A percentile compares a stretch with the other conserved stretches of the same genome.
phyloP scores from a whole-genome alignment of 345 rosid species.

The Anastatica hierochuntica region DNA sequence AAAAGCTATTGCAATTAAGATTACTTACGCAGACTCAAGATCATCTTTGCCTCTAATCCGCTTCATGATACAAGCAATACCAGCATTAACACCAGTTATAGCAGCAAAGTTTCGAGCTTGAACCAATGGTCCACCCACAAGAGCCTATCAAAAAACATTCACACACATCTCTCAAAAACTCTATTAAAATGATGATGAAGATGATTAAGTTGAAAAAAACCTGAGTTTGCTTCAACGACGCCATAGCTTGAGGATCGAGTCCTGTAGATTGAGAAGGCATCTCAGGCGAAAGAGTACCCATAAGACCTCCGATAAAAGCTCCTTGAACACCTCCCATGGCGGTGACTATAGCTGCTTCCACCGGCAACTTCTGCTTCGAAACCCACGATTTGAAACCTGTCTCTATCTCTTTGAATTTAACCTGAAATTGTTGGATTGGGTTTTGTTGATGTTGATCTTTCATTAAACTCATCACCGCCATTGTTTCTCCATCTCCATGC shows the following conservation, averaged over 20 bases:
- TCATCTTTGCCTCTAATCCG: slow-evolving; percentile 94
- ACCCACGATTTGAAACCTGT: slow-evolving; percentile 60
- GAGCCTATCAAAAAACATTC: slow-evolving; percentile 46
- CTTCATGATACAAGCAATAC: slow-evolving; percentile 71
- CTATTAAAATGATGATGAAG: not conserved
- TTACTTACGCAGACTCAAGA: slow-evolving; percentile 75
- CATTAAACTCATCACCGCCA: slow-evolving; percentile 29
- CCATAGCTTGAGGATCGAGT: slow-evolving; percentile 71
- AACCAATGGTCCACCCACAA: slow-evolving; percentile 75
- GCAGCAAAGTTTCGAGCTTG: slow-evolving; percentile 98
- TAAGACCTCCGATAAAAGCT: slow-evolving; percentile 70
- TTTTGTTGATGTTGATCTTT: slow-evolving; percentile 42
- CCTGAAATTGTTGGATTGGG: slow-evolving; percentile 46
- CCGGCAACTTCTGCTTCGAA: slow-evolving; percentile 58
- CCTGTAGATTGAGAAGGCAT: slow-evolving; percentile 39
- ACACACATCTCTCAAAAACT: not conserved
- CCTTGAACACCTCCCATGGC: slow-evolving; percentile 70
- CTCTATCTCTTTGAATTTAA: slow-evolving; percentile 55
- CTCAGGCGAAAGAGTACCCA: slow-evolving; percentile 65
- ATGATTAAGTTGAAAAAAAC: too few species aligned
- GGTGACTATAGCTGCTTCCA: slow-evolving; percentile 72
- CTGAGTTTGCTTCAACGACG: slow-evolving; percentile 85
- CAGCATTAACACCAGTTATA: slow-evolving; percentile 90
- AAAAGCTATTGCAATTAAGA: too few species aligned
- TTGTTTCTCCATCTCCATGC: slow-evolving; percentile 21